Evolutionary conservation across 805 yeast genomes (phyloP).

Genomic region (Ogataea philodendri): DNA sequence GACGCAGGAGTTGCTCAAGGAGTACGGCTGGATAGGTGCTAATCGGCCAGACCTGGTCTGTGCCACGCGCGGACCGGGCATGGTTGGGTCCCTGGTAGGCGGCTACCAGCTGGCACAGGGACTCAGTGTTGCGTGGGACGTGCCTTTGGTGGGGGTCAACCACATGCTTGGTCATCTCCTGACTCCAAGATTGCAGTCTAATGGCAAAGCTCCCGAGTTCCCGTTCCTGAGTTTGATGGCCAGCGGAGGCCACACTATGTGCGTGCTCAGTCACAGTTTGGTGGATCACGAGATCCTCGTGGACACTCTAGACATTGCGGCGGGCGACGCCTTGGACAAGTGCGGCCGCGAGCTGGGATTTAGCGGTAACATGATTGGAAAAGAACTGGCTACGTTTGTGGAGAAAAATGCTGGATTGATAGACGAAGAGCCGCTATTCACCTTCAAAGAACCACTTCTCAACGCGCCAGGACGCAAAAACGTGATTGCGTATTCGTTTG

Average conservation of each 20-base stretch:
- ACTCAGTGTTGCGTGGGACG: slow-evolving; percentile 69
- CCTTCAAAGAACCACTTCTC: slow-evolving; percentile 49
- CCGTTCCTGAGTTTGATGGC: slow-evolving; percentile 78
- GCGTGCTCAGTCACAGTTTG: slow-evolving; percentile 63
- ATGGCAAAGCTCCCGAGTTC: slow-evolving; percentile 45
- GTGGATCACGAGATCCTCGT: slow-evolving; percentile 68
- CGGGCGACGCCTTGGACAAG: slow-evolving; percentile 91
- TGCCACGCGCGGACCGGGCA: slow-evolving; percentile 95
- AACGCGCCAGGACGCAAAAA: slow-evolving; percentile 47
- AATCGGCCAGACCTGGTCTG: slow-evolving; percentile 68
- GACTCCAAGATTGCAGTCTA: slow-evolving; percentile 52
- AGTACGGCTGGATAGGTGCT: slow-evolving; percentile 33
- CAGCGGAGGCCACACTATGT: slow-evolving; percentile 94
- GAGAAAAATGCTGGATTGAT: no score
- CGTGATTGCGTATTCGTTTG: slow-evolving; percentile 64
- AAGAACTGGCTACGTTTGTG: slow-evolving; percentile 66
- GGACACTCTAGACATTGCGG: slow-evolving; percentile 82
- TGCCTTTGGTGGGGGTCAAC: slow-evolving; percentile 85
- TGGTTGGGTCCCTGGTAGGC: slow-evolving; percentile 83
- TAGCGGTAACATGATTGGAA: slow-evolving; percentile 81
- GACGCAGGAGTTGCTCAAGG: slow-evolving; percentile 43
- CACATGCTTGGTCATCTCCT: slow-evolving; percentile 95
- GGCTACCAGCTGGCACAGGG: slow-evolving; percentile 88
- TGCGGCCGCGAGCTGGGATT: slow-evolving; percentile 85
- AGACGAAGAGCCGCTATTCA: no score